Conservation (phyloP, 768 basidiomycete species). For the Nidula microcarpa region DNA sequence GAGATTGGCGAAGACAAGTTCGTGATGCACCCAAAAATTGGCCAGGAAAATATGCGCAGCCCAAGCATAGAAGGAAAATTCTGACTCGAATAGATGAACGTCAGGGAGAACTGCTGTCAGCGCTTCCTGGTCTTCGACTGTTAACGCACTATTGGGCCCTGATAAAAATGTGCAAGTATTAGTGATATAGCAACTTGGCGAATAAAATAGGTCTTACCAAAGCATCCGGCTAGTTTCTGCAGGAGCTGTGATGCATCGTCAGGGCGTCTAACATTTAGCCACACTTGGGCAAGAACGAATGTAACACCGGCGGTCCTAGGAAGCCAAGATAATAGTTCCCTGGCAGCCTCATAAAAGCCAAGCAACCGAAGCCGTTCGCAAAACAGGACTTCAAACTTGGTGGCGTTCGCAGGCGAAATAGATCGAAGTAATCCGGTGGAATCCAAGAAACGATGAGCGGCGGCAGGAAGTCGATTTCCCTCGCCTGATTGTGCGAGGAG, state of each 20-base stretch:
- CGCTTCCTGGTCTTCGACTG: conserved; percentile 61
- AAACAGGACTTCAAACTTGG: conserved; percentile 66
- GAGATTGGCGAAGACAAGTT: conserved; percentile 73
- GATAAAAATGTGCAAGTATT: conserved; percentile 8
- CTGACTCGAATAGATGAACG: conserved; percentile 51
- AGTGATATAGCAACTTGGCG: conserved; percentile 3
- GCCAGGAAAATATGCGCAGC: conserved; percentile 71
- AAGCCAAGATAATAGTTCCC: conserved; percentile 71
- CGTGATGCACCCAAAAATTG: conserved; percentile 48
- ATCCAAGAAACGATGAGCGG: conserved; percentile 72
- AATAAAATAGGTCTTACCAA: conserved; percentile 49
- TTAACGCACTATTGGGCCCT: conserved; percentile 49
- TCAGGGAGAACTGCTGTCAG: conserved; percentile 60
- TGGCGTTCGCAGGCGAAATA: conserved; percentile 63
- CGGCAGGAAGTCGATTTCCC: conserved; percentile 46
- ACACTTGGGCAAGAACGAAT: conserved; percentile 70
- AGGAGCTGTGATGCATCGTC: conserved; percentile 74
- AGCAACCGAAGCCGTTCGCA: conserved; percentile 66
- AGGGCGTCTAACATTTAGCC: conserved; percentile 59
- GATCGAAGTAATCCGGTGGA: conserved; percentile 64
- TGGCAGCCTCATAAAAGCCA: conserved; percentile 57
- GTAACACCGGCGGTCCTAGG: conserved; percentile 74
- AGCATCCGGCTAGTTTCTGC: conserved; percentile 71
- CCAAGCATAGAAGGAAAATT: conserved; percentile 77
- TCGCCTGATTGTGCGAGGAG: conserved; percentile 53